Evolutionary conservation across 83 land plant species (phyloP), one percentile per base, ranked within the genome.

Genomic region (Picea engelmannii): DNA sequence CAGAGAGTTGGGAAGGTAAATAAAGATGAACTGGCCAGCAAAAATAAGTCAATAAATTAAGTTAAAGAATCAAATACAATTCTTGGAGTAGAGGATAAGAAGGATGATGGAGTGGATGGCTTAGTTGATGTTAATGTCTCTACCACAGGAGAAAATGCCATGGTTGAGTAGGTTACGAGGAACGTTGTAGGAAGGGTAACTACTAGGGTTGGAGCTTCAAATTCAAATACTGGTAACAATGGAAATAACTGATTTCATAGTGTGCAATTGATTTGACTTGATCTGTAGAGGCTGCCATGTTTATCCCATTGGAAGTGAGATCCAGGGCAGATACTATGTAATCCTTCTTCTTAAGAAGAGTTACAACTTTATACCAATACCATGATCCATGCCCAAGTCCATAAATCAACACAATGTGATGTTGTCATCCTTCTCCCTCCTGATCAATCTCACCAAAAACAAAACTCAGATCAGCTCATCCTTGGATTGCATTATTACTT

Each of bases 61-160:
- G 23, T 18, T 71, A 38, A 20, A 40, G 47, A 40, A 21, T 42
- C 52, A 20, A 20, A 42, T 38, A 17, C 55, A 71, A 71, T 71
- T 31, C 35, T 97, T 87, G 97, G 94, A 10, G 99, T 96, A 25
- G 93, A 90, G 66, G 93, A 92, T 55, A 76, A 76, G 78, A 76
- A 76, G 78, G 78, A 76, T 55, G 78, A 55, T 2, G 78, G n/a
- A 13, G 61, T 21, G 60, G 49, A 49, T 17, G 58, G 25, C 62
- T 55, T 55, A 24, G 1, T 76, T 6, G 58, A 8, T 4, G 62
- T 25, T 76, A 60, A 60, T 25, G 62, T 52, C 58, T 21, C 78
- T 5, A 3, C 62, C 38, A 52, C 78, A 13, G 35, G 35, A 25
- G 78, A 76, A 76, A 31, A 60, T 55, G 25, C 61, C 25, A 60